Evolutionary conservation across 371 early-diverging fungal genomes (phyloP), one percentile per base, ranked within the genome.

Genomic region (Mortierella sp.): DNA sequence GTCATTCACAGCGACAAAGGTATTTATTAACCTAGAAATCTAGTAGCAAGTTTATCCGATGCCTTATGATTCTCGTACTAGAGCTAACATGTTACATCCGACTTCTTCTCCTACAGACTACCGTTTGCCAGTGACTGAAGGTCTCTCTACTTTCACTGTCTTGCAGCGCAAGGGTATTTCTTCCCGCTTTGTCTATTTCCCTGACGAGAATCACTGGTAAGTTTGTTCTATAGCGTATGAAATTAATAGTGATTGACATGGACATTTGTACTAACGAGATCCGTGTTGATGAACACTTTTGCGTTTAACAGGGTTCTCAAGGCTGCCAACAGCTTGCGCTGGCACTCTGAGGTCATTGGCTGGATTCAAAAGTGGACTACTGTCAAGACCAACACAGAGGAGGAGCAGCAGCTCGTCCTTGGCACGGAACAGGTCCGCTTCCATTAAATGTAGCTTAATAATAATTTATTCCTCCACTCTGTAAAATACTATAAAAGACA

Each of bases 141-240:
- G 94, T 12, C 80, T 96, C 30, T 84, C 93, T 22, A 88, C 94
- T 0, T 96, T 95, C 75, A 94, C 95, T 0, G 95, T 94, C 0
- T 84, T 95, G 52, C 93, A 94, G 68, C 88, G 95, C 62, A 91
- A 87, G 72, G 90, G 92, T 14, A 84, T 95, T 57, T 90, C 92
- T 32, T 91, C 94, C 1, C 88, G 90, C 12, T 77, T 95, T 26
- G 70, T 96, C 22, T 93, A 94, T 68, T 96, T 94, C 87, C 94
- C 94, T 28, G 94, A 96, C 74, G 96, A 96, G 77, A 94, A 89
- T 77, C 93, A 94, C 75, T 91, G 91, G 90, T 75, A 66, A 18
- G 70, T 24, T 5, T 8, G 24, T 20, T 11, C 22, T 6, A 28
- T 5, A 16, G 47, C 47, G 14, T 26, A 22, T 5, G 14, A 45